phyloP scores from a whole-genome alignment of 2,329 filamentous ascomycete species.

The Ceratocystis harringtonii region DNA sequence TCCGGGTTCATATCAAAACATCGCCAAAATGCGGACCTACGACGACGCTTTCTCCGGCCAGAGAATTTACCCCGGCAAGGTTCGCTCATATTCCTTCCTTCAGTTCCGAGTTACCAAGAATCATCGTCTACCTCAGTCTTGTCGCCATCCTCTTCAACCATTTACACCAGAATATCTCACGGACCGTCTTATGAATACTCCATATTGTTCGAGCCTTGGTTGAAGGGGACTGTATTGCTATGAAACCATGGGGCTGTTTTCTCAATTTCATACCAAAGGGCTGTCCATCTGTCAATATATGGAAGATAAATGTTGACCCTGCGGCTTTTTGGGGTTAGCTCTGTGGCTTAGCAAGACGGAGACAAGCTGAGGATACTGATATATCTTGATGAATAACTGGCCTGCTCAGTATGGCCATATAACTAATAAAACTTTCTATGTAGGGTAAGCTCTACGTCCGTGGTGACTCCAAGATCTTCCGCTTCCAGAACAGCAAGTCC shows the following conservation, averaged over 20 bases:
- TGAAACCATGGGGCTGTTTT: not conserved
- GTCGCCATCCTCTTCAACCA: conserved; percentile 1
- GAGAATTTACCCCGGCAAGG: conserved; percentile 55
- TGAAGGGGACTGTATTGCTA: not conserved
- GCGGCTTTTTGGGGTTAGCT: not conserved
- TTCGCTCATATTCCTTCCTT: conserved; percentile 27
- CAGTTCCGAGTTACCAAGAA: conserved; percentile 7
- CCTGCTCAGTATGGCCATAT: not conserved
- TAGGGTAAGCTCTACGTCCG: conserved; percentile 99
- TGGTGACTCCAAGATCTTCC: conserved; percentile 99
- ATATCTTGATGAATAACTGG: not conserved
- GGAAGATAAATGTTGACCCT: not conserved
- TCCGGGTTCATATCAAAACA: conserved; percentile 27
- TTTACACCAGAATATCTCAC: not conserved
- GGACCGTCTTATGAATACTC: not conserved
- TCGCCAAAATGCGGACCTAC: conserved; percentile 47
- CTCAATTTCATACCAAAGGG: not conserved
- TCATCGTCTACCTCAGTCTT: not conserved
- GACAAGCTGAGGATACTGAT: not conserved
- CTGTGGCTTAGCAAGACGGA: not conserved
- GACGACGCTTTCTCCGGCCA: conserved; percentile 51
- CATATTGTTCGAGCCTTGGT: not conserved
- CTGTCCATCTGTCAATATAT: not conserved
- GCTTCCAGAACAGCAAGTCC: conserved; percentile 99
- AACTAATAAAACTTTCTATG: conserved; percentile 19